Conservation (phyloP, 495 filamentous ascomycete species). For the Penicillium waksmanii region DNA sequence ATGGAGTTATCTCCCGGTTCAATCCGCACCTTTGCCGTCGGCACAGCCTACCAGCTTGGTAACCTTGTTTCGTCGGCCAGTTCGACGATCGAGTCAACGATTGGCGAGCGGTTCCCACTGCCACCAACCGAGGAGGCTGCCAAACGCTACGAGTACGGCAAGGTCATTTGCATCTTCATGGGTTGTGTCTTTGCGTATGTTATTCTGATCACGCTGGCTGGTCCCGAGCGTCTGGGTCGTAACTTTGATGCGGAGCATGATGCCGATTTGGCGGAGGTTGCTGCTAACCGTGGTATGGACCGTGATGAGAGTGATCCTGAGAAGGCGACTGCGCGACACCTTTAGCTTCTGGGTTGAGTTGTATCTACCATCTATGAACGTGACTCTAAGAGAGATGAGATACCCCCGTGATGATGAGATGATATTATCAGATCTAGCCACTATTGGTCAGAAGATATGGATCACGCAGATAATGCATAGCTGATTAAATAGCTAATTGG, state of each 20-base stretch:
- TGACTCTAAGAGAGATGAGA: conserved; percentile 5
- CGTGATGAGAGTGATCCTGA: conserved; percentile 21
- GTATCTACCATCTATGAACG: neutral
- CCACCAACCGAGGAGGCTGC: conserved; percentile 48
- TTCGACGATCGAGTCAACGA: conserved; percentile 81
- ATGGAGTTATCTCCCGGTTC: conserved; percentile 84
- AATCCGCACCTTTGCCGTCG: conserved; percentile 84
- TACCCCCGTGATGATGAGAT: neutral
- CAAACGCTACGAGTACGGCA: conserved; percentile 78
- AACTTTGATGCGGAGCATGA: conserved; percentile 70
- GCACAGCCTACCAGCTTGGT: conserved; percentile 82
- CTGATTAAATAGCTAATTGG: neutral
- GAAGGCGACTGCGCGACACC: conserved; percentile 16
- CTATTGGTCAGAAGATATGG: neutral
- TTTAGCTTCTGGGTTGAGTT: conserved; percentile 4
- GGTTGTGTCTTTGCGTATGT: conserved; percentile 86
- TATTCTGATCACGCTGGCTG: conserved; percentile 73
- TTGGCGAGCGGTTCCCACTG: conserved; percentile 80
- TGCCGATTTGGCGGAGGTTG: conserved; percentile 59
- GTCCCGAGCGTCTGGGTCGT: conserved; percentile 73
- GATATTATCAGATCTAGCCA: too few species aligned
- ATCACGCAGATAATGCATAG: neutral
- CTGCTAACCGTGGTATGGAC: conserved; percentile 21
- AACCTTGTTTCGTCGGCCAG: conserved; percentile 81
- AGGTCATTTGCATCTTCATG: conserved; percentile 93